These are phyloP conservation scores for Emmonsiellopsis sp. DNA, from an alignment of 2,329 filamentous ascomycete genomes.

Conservation along the genomic window DNA sequence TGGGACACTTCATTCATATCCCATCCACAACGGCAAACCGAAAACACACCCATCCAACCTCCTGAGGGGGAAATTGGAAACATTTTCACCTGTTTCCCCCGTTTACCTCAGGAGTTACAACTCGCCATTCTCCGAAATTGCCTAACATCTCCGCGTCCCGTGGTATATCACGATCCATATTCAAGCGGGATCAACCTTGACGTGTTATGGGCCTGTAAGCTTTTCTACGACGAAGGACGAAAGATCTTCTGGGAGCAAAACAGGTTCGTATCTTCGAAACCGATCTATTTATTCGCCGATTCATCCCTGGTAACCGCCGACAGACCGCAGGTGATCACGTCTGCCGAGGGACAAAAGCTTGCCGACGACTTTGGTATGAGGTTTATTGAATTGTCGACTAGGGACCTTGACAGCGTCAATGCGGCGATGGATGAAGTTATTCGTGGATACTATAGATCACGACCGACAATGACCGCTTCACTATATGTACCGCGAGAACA, in stretches of 20 bases:
- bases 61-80: too few species aligned
- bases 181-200: background rate
- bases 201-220: background rate
- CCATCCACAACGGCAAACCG: too few species aligned
- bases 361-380: background rate
- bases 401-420: background rate
- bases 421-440: too few species aligned
- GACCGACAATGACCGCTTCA: too few species aligned
- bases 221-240: background rate
- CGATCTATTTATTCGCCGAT: background rate
- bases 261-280: background rate
- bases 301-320: background rate
- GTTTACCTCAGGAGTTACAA: background rate
- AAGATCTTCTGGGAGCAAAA: background rate
- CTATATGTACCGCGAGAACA: too few species aligned
- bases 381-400: background rate
- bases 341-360: background rate
- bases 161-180: background rate
- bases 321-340: background rate
- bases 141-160: background rate
- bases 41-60: too few species aligned
- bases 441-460: too few species aligned
- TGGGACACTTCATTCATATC: too few species aligned
- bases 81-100: background rate
- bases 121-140: background rate